phyloP scores from a whole-genome alignment of 345 rosid genomes.

The Clarkia xantiana region DNA sequence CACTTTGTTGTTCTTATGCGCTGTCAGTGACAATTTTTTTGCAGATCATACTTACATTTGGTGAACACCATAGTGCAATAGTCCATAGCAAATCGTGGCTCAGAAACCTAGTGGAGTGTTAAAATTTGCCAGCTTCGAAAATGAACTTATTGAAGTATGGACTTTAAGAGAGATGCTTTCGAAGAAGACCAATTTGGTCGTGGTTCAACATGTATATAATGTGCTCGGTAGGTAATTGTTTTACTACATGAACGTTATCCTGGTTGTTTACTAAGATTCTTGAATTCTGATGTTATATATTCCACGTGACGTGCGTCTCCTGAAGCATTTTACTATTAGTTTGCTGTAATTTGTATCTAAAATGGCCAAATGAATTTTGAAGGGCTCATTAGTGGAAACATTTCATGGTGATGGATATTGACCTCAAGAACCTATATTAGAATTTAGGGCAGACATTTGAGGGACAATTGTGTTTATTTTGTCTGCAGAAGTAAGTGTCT shows the following conservation, averaged over 20 bases:
- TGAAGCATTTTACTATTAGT: no score
- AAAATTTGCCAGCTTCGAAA: constrained; percentile 45
- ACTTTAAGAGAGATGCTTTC: constrained; percentile 47
- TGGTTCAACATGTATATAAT: constrained; percentile 78
- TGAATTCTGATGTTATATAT: no score
- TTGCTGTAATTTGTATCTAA: no score
- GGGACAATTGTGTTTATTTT: no score
- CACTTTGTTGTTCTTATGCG: not conserved
- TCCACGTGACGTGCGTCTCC: no score
- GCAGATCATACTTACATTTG: constrained; percentile 63
- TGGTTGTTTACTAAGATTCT: not conserved
- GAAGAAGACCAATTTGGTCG: constrained; percentile 62
- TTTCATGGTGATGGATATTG: no score
- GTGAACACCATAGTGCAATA: constrained; percentile 88
- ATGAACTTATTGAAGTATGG: constrained; percentile 50
- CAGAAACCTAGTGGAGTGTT: constrained; percentile 66
- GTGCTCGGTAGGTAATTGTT: constrained; percentile 46
- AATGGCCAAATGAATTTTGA: no score
- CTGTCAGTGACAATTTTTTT: constrained; percentile 9
- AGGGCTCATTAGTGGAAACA: no score
- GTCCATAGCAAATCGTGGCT: constrained; percentile 96
- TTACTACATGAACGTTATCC: not conserved
- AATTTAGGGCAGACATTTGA: no score
- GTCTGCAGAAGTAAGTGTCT: no score
- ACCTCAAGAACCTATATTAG: no score